Percentiles rank a stretch among this genome's conserved stretches.
Conservation (phyloP, 139 green algal genomes). For the Asterochloris sp. region DNA sequence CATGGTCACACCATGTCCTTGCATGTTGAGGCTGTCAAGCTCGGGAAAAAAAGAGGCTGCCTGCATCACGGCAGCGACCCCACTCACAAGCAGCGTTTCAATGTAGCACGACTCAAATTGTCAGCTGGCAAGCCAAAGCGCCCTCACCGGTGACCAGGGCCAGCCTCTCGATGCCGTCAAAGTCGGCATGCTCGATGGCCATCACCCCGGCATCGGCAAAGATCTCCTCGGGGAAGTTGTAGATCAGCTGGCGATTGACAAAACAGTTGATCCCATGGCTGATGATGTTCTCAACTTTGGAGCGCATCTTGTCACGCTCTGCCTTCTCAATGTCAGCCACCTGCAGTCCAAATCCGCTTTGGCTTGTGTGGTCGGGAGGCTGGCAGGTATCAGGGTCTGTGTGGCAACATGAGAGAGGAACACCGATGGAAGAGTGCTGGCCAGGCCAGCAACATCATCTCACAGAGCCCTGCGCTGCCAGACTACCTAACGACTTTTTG, state of each 20-base stretch:
- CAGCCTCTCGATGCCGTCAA: conserved; percentile 95
- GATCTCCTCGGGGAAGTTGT: conserved; percentile 98
- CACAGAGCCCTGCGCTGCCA: too few species aligned
- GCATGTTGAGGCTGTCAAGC: conserved; percentile 31
- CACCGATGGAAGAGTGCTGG: too few species aligned
- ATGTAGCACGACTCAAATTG: too few species aligned
- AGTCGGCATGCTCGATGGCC: conserved; percentile 86
- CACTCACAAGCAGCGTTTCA: too few species aligned
- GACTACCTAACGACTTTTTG: too few species aligned
- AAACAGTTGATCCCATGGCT: conserved; percentile 94
- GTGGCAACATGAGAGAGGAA: too few species aligned
- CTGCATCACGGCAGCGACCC: too few species aligned
- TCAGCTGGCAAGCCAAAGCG: too few species aligned
- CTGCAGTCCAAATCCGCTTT: conserved; percentile 3
- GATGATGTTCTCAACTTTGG: conserved; percentile 92
- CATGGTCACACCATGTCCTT: conserved; percentile 58
- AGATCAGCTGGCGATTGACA: conserved; percentile 98
- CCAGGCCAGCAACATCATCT: too few species aligned
- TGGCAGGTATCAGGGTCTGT: too few species aligned
- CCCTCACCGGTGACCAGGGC: conserved; percentile 82
- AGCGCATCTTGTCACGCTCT: conserved; percentile 96
- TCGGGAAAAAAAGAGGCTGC: too few species aligned
- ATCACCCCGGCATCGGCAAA: conserved; percentile 80
- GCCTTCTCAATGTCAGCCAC: conserved; percentile 95
- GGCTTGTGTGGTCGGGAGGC: background rate